A percentile compares a stretch with the other conserved stretches of the same genome.
phyloP scores from a whole-genome alignment of 352 stramenopile species.

The Elongisporangium anandrum region DNA sequence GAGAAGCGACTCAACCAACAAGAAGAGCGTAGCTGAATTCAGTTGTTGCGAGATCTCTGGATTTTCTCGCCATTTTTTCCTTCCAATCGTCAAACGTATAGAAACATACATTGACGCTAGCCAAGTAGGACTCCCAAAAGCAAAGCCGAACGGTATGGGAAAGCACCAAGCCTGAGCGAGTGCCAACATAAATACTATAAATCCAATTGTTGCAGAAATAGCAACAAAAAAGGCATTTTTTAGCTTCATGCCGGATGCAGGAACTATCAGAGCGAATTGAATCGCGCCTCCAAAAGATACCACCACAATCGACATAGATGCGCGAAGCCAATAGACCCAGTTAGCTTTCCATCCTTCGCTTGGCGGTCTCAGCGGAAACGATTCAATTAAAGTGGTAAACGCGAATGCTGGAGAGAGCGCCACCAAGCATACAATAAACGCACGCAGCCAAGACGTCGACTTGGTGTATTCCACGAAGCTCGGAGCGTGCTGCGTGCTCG shows the following conservation, averaged over 20 bases:
- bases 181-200: too few species aligned
- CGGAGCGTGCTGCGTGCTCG: too few species aligned
- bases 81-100: neutral
- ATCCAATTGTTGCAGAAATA: too few species aligned
- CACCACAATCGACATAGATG: conserved; percentile 9
- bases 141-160: conserved; percentile 16
- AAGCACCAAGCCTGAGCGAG: conserved; percentile 9
- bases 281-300: conserved; percentile 4
- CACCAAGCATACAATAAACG: neutral
- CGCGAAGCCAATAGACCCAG: conserved; percentile 24
- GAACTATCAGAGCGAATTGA: neutral
- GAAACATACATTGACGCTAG: neutral
- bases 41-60: neutral
- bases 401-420: conserved; percentile 4
- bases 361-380: conserved; percentile 9
- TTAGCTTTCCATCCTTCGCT: conserved; percentile 13
- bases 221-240: too few species aligned
- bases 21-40: neutral
- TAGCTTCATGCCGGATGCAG: too few species aligned
- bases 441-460: neutral
- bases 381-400: conserved; percentile 10
- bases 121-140: too few species aligned
- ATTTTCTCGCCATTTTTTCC: neutral
- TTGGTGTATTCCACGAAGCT: neutral
- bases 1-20: conserved; percentile 11